phyloP scores from a whole-genome alignment of 441 rosid genomes.

The Gossypium schwendimanii region DNA sequence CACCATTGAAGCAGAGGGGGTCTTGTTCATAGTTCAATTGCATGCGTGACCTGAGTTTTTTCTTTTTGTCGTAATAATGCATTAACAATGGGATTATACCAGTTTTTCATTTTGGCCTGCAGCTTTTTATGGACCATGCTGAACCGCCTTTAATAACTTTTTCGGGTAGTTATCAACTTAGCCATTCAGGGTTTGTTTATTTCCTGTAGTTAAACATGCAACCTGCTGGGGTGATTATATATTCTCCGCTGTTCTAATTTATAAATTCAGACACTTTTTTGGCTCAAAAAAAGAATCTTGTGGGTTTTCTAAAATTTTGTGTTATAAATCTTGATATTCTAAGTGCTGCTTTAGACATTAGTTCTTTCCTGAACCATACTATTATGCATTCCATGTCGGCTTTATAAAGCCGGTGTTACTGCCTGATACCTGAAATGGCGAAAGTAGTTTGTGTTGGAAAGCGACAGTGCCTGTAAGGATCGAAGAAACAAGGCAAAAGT shows the following conservation, averaged over 20 bases:
- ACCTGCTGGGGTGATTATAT: no score
- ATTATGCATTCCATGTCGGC: slow-evolving; percentile 22
- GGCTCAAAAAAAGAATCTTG: neutral
- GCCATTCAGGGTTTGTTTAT: neutral
- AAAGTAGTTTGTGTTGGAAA: slow-evolving; percentile 12
- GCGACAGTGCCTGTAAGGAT: neutral
- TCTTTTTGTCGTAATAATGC: slow-evolving; percentile 26
- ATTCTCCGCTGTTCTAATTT: neutral
- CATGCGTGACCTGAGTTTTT: slow-evolving; percentile 4
- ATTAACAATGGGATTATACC: slow-evolving; percentile 4
- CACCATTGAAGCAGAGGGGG: slow-evolving; percentile 32
- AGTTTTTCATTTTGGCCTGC: slow-evolving; percentile 10
- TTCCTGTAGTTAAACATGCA: neutral
- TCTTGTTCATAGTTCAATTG: slow-evolving; percentile 13
- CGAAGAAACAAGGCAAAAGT: slow-evolving; percentile 2
- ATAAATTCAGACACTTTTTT: neutral
- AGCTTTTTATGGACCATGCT: slow-evolving; percentile 16
- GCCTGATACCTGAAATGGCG: slow-evolving; percentile 22
- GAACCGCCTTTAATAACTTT: neutral
- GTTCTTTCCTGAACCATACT: neutral
- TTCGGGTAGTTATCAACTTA: neutral
- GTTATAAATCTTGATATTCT: no score
- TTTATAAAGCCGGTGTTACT: slow-evolving; percentile 13
- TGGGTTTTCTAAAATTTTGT: neutral
- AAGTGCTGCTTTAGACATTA: no score